These are phyloP conservation scores for Yamadazyma laniorum DNA, from an alignment of 805 yeast species.

Conservation along the genomic window DNA sequence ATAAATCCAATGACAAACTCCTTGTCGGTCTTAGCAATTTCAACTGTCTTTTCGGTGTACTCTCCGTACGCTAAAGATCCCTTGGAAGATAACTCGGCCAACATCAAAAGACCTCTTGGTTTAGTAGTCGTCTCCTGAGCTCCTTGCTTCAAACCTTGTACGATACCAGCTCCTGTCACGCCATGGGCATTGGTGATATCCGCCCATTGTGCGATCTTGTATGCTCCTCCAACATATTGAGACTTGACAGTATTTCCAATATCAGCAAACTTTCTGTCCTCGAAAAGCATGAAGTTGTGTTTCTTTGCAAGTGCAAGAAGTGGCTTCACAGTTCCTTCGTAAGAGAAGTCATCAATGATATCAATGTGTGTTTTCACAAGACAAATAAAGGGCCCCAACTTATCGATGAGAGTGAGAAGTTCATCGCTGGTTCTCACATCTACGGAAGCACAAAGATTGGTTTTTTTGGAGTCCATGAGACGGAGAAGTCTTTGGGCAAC, in stretches of 20 bases:
- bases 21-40: conserved; percentile 81
- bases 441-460: conserved; percentile 91
- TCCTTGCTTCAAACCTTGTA: conserved; percentile 82
- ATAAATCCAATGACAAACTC: conserved; percentile 95
- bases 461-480: conserved; percentile 74
- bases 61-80: conserved; percentile 93
- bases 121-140: conserved; percentile 66
- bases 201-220: conserved; percentile 88
- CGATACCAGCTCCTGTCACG: conserved; percentile 93
- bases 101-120: conserved; percentile 88
- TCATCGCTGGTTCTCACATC: conserved; percentile 84
- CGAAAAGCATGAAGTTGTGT: conserved; percentile 88
- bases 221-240: conserved; percentile 89
- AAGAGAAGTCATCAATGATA: conserved; percentile 82
- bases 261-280: conserved; percentile 97
- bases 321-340: conserved; percentile 77
- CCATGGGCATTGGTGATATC: conserved; percentile 98
- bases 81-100: conserved; percentile 92
- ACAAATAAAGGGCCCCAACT: conserved; percentile 88
- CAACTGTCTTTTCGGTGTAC: conserved; percentile 83
- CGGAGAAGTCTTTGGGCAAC: conserved; percentile 72
- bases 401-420: conserved; percentile 67
- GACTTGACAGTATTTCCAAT: conserved; percentile 96
- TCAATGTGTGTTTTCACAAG: conserved; percentile 94
- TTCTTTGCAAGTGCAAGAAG: conserved; percentile 69